A percentile compares a stretch with the other conserved stretches of the same genome.
These are phyloP conservation scores for Globisporangium camurandrum DNA, from an alignment of 352 stramenopile genomes.

Conservation along the genomic window DNA sequence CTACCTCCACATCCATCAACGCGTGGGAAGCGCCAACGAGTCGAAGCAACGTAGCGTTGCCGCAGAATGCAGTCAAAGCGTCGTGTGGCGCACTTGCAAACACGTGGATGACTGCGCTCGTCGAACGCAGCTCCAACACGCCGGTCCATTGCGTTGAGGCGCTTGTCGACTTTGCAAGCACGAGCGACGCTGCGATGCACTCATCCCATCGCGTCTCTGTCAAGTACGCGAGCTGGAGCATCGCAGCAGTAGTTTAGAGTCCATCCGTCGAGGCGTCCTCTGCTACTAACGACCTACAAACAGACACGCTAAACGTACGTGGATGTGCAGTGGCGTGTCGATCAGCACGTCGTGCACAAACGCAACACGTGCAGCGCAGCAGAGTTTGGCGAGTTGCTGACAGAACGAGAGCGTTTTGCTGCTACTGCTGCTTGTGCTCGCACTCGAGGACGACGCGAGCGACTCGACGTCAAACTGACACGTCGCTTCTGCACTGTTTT, in stretches of 20 bases:
- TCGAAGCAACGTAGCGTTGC: constrained; percentile 2
- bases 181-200: constrained; percentile 36
- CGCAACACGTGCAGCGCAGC: constrained; percentile 21
- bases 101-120: constrained; percentile 27
- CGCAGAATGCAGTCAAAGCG: constrained; percentile 30
- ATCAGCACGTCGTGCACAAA: constrained; percentile 41
- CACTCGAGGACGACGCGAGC: too few species aligned
- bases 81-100: constrained; percentile 35
- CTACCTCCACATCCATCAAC: background rate
- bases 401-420: constrained; percentile 23
- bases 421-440: background rate
- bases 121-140: constrained; percentile 47
- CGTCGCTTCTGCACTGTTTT: constrained; percentile 9
- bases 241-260: too few species aligned
- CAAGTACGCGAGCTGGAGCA: constrained; percentile 40
- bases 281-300: background rate
- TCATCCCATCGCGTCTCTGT: constrained; percentile 62
- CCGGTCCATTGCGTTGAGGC: constrained; percentile 18
- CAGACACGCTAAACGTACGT: constrained; percentile 24
- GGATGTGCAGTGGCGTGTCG: constrained; percentile 47
- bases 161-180: constrained; percentile 15
- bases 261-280: too few species aligned
- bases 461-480: constrained; percentile 10
- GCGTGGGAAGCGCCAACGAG: background rate
- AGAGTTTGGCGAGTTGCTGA: constrained; percentile 23